Evolutionary conservation across 495 filamentous ascomycete species (phyloP), one percentile per base, ranked within the genome.

Genomic region (Aspergillus cristatus): DNA sequence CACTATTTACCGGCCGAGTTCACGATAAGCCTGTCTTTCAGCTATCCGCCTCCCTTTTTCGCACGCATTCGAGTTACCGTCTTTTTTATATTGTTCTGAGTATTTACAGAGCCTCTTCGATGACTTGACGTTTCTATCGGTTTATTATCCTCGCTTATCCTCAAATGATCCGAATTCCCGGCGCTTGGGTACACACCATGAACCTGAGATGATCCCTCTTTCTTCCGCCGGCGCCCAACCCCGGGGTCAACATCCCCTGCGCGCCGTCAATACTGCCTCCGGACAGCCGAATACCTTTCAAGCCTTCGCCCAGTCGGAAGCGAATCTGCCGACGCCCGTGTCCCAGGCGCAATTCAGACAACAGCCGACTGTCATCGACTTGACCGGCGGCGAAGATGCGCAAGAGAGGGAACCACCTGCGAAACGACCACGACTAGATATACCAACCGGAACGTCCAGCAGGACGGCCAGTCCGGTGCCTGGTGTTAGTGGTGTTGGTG

Each of bases 171-270:
- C 42, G 15, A 43, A 39, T 31, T 41, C 37, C 36, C 35, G 16
- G 42, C 43, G 39, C 50, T 37, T 41, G 35, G 32, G 45, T 48
- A 55, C 58, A 55, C 58, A 64, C 48, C 56, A 70, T 70, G 65
- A 60, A 43, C 50, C 55, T 55, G 58, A 57, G 51, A 70, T 70
- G 65, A 70, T 63, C 48, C 60, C 63, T 37, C 60, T 66, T 58
- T 52, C 65, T 40, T 67, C 63, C 48, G 60, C 57, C 49, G 63
- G 62, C 54, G 57, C 58, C 54, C 65, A 66, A 54, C 43, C 57
- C 32, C 65, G 60, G 63, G 59, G 58, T 31, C 56, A 60, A 38
- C n/a, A n/a, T n/a, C 54, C 57, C 37, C 49, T 59, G 48, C 62
- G 60, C 39, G 41, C 57, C 36, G 42, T 56, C 41, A 63, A 63